Evolutionary conservation across 2,329 filamentous ascomycete species (phyloP).

Genomic region (Fusarium xylarioides): DNA sequence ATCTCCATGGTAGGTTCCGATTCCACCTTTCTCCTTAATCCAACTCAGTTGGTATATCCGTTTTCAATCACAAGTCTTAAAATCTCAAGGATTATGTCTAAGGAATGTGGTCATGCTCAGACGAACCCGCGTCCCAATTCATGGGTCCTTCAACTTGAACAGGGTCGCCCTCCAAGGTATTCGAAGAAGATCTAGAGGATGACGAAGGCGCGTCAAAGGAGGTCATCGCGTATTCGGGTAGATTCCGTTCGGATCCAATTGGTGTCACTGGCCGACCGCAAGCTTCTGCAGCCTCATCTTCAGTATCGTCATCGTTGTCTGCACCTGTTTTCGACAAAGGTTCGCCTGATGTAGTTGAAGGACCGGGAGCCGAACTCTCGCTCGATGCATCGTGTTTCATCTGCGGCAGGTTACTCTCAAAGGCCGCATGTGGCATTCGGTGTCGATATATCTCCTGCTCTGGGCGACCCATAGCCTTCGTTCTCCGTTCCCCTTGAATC

Average conservation of each 20-base stretch:
- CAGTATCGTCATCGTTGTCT: neutral
- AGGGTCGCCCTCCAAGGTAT: neutral
- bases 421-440: neutral
- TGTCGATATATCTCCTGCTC: neutral
- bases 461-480: neutral
- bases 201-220: neutral
- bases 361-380: neutral
- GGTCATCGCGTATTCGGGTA: neutral
- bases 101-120: no score
- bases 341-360: neutral
- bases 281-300: neutral
- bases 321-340: no score
- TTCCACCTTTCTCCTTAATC: neutral
- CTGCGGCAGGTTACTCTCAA: no score
- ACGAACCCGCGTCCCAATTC: neutral
- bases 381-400: no score
- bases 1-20: no score
- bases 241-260: no score
- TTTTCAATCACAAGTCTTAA: neutral
- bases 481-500: neutral
- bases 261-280: neutral
- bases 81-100: no score
- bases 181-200: neutral
- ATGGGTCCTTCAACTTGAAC: neutral
- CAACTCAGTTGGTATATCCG: neutral